These are phyloP conservation scores for Zygosaccharomyces bisporus DNA, from an alignment of 805 yeast genomes.

Conservation along the genomic window DNA sequence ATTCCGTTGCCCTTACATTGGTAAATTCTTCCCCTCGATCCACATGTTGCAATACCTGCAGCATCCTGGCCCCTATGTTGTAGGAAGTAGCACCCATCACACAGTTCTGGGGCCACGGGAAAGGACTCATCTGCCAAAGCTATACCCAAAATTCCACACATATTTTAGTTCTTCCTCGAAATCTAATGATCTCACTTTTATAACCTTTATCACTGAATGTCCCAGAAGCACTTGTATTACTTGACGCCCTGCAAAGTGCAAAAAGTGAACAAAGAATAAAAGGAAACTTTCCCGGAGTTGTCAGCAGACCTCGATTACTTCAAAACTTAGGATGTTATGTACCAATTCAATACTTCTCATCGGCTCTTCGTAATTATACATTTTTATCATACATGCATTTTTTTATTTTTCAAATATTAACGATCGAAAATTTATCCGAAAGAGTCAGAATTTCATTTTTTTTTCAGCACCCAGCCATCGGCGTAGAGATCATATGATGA, in stretches of 20 bases:
- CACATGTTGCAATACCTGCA: slow-evolving; percentile 97
- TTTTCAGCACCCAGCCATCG: slow-evolving; percentile 9
- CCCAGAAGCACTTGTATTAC: neutral
- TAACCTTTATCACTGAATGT: neutral
- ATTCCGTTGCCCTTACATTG: slow-evolving; percentile 99
- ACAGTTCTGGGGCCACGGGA: slow-evolving; percentile 81
- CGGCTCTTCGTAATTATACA: neutral
- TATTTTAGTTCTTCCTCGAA: slow-evolving; percentile 28
- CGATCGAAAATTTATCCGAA: slow-evolving; percentile 4
- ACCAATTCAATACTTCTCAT: neutral
- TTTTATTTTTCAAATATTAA: slow-evolving; percentile 2
- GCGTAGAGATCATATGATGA: neutral
- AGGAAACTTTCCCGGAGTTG: neutral
- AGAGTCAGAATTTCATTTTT: slow-evolving; percentile 10
- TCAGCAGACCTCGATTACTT: neutral
- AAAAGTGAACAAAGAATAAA: neutral
- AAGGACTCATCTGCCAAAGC: slow-evolving; percentile 70
- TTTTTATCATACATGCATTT: neutral
- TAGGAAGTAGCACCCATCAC: slow-evolving; percentile 86
- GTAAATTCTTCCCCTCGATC: slow-evolving; percentile 85
- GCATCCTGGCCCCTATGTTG: slow-evolving; percentile 99
- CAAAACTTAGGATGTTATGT: neutral
- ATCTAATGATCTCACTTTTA: neutral
- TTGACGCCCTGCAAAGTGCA: neutral
- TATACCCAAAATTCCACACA: slow-evolving; percentile 96